Evolutionary conservation across 805 yeast genomes (phyloP), one percentile per base, ranked within the genome.

Genomic region (Pichia phayaonensis): DNA sequence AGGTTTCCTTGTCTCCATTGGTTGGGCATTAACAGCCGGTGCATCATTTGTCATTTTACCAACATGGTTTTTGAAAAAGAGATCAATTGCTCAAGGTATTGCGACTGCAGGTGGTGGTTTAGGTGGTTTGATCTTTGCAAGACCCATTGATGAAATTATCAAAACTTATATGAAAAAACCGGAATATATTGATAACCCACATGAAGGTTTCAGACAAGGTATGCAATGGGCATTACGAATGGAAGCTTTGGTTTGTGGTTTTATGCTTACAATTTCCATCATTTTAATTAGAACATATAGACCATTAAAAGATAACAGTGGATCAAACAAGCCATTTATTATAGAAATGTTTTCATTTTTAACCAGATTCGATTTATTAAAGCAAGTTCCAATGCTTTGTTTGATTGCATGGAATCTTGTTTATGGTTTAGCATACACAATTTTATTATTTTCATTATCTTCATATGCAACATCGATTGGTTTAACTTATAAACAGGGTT

Each of bases 381-480:
- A n/a, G 8, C 44, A 52, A 40, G 45, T 50, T 8, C 66, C 69
- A n/a, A 56, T 65, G 39, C n/a, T 60, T 2, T 60, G 59, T 45
- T 24, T 65, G 1, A 50, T 58, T 18, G 29, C 52, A 0, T 62
- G 65, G 66, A 58, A 56, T 48, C 46, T 58, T 44, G 39, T 62
- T 27, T 60, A 65, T 54, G 59, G 59, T 27, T 42, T 69, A 66
- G 20, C 61, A 62, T 48, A 68, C 71, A 44, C 77, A 8, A 62
- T 63, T 40, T 48, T 63, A 36, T 59, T 77, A 20, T 79, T 72
- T 55, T 74, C 82, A 5, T 54, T 77, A 43, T 66, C 81, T 8
- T 67, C 79, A 42, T 79, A 74, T 59, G 74, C 76, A 3, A 65
- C 69, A 21, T 65, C 77, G 5, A 63, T 74, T 38, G 90, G 90